Conservation (phyloP, 176 grass and related monocot species). For the maize (Zea mays) region DNA sequence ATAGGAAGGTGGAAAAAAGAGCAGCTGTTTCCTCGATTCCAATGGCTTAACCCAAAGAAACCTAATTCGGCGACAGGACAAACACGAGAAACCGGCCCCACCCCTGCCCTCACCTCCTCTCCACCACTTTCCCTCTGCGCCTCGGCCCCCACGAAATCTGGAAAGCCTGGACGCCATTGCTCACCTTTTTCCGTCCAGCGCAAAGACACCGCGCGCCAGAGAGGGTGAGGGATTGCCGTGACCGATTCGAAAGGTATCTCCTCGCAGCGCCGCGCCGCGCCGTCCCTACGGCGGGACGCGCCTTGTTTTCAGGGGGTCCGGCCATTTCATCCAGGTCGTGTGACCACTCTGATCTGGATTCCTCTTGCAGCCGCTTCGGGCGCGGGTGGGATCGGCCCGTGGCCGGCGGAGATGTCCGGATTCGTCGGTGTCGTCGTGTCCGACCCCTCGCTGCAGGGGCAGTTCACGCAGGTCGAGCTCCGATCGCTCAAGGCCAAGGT, state of each 20-base stretch:
- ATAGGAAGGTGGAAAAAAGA: too few species aligned
- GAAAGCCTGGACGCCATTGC: conserved; percentile 49
- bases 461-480: conserved; percentile 99
- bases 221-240: neutral
- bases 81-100: conserved; percentile 24
- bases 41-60: conserved; percentile 44
- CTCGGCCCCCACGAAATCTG: conserved; percentile 70
- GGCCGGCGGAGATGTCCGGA: conserved; percentile 62
- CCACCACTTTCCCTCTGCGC: conserved; percentile 35
- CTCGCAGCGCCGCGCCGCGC: too few species aligned
- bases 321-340: neutral
- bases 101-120: conserved; percentile 9
- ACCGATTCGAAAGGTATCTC: conserved; percentile 46
- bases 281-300: neutral
- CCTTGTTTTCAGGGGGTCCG: conserved; percentile 6
- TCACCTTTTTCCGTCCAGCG: conserved; percentile 34
- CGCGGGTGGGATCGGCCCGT: neutral
- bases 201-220: conserved; percentile 38
- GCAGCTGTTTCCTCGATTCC: too few species aligned
- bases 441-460: conserved; percentile 92
- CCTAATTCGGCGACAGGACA: conserved; percentile 29
- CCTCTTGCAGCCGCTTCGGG: conserved; percentile 6
- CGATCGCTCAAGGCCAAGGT: conserved; percentile 85
- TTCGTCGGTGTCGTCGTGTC: conserved; percentile 89
- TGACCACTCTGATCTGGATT: conserved; percentile 42